These are phyloP conservation scores for Monilinia fructigena DNA, from an alignment of 2,329 filamentous ascomycete genomes.

Conservation along the genomic window DNA sequence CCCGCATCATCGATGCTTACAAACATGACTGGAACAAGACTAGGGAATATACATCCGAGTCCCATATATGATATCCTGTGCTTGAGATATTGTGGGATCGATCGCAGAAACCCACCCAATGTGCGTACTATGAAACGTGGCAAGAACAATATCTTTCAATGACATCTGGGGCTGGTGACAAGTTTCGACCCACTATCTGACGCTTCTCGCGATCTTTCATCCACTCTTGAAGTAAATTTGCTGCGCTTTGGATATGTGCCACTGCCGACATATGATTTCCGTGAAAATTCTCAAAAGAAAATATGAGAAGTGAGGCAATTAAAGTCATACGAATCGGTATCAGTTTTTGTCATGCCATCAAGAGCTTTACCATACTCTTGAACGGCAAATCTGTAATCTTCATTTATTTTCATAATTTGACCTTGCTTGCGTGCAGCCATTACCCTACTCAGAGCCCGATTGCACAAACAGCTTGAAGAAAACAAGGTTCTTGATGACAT, in stretches of 20 bases:
- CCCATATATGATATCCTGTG: slow-evolving; percentile 2
- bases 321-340: slow-evolving; percentile 16
- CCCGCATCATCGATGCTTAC: not conserved
- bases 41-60: slow-evolving; percentile 21
- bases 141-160: slow-evolving; percentile 19
- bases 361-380: slow-evolving; percentile 20
- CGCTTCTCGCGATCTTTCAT: slow-evolving; percentile 17
- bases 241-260: slow-evolving; percentile 15
- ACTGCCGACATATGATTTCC: slow-evolving; percentile 13
- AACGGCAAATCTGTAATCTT: slow-evolving; percentile 20
- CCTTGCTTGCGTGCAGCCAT: slow-evolving; percentile 14
- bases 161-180: slow-evolving; percentile 20
- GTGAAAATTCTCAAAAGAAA: slow-evolving; percentile 19
- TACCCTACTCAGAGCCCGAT: slow-evolving; percentile 19
- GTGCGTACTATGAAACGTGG: slow-evolving; percentile 19
- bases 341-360: slow-evolving; percentile 5
- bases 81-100: slow-evolving; percentile 12
- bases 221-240: slow-evolving; percentile 17
- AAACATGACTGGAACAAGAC: not conserved
- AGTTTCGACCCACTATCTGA: not conserved
- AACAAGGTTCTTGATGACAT: slow-evolving; percentile 13
- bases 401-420: not conserved
- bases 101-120: slow-evolving; percentile 7
- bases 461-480: slow-evolving; percentile 19
- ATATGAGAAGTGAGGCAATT: slow-evolving; percentile 14